A percentile compares a stretch with the other conserved stretches of the same genome.
phyloP scores from a whole-genome alignment of 2,329 filamentous ascomycete species.

The Pseudogymnoascus destructans region DNA sequence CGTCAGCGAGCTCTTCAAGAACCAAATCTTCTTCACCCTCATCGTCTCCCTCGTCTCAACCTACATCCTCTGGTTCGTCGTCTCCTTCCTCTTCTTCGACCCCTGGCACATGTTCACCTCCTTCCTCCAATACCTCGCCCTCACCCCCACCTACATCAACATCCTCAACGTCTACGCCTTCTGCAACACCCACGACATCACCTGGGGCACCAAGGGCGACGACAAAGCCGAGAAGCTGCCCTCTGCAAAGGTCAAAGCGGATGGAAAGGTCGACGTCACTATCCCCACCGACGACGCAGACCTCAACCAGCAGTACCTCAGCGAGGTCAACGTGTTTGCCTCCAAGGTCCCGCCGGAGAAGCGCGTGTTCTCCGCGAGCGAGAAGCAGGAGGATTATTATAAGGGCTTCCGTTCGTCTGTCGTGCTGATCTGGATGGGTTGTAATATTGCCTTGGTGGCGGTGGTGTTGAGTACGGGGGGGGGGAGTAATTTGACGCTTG shows the following conservation, averaged over 20 bases:
- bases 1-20: conserved; percentile 63
- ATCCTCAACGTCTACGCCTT: conserved; percentile 98
- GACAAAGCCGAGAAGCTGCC: conserved; percentile 88
- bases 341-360: conserved; percentile 63
- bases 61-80: conserved; percentile 83
- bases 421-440: conserved; percentile 92
- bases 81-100: conserved; percentile 88
- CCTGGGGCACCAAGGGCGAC: conserved; percentile 96
- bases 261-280: conserved; percentile 84
- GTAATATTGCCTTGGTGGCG: conserved; percentile 78
- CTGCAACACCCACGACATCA: conserved; percentile 95
- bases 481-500: conserved; percentile 66
- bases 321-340: conserved; percentile 62
- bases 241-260: conserved; percentile 78
- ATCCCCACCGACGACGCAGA: conserved; percentile 84
- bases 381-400: conserved; percentile 97
- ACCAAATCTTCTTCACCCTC: conserved; percentile 81
- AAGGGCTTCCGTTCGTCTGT: conserved; percentile 87
- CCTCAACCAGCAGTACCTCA: conserved; percentile 87
- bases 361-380: conserved; percentile 43
- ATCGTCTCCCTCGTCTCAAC: conserved; percentile 88
- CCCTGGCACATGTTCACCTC: conserved; percentile 99
- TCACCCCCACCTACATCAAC: conserved; percentile 95
- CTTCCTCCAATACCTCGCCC: conserved; percentile 83
- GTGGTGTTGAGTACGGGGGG: conserved; percentile 79